Conservation (phyloP, 495 filamentous ascomycete species). For the Neurospora sp. region DNA sequence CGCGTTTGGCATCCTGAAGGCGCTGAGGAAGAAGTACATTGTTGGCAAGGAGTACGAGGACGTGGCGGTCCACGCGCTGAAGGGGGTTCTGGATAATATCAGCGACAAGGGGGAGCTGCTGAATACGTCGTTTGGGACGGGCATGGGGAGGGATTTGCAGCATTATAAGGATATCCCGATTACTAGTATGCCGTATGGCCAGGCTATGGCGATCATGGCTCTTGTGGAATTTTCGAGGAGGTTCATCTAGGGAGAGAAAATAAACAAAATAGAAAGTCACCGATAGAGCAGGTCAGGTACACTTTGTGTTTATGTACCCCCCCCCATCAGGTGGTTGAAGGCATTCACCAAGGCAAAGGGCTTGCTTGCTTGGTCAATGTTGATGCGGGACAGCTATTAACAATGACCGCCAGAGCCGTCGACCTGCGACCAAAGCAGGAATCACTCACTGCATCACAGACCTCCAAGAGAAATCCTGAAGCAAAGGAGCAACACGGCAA, state of each 20-base stretch:
- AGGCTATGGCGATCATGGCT: conserved; percentile 69
- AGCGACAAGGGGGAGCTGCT: conserved; percentile 52
- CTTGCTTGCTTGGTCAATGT: too few species aligned
- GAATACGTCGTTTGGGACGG: conserved; percentile 64
- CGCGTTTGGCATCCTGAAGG: conserved; percentile 65
- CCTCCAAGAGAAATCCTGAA: neutral
- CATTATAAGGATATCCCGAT: conserved; percentile 60
- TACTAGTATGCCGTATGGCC: conserved; percentile 70
- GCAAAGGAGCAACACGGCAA: neutral
- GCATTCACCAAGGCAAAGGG: too few species aligned
- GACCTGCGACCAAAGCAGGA: neutral
- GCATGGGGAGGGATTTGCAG: conserved; percentile 54
- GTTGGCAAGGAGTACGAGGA: conserved; percentile 28
- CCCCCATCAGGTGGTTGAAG: too few species aligned
- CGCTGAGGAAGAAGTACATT: conserved; percentile 57
- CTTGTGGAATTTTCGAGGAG: conserved; percentile 54
- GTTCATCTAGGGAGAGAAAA: conserved; percentile 28
- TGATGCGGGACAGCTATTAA: too few species aligned
- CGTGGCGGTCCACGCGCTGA: conserved; percentile 48
- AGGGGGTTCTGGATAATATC: conserved; percentile 49
- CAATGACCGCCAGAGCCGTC: too few species aligned
- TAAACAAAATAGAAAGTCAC: neutral
- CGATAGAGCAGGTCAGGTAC: neutral
- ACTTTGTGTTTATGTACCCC: neutral
- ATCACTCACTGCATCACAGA: neutral